phyloP scores from a whole-genome alignment of 192 early-diverging fungal genomes.

The Dissophora globulifera region DNA sequence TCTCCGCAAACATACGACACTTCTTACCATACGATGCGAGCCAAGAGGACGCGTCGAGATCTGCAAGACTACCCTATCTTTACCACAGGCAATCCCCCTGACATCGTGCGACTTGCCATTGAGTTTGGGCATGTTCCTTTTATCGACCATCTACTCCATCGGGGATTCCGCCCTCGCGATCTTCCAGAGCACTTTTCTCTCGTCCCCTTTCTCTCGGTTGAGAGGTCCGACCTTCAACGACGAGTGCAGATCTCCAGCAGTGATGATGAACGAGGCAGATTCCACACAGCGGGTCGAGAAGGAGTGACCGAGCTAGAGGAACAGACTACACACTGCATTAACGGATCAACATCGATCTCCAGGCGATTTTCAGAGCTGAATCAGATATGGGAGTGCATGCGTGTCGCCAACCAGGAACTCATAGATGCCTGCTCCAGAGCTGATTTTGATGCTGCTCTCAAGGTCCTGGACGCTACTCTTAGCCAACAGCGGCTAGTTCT shows the following conservation, averaged over 20 bases:
- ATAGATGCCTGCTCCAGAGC: constrained; percentile 38
- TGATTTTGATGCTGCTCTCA: constrained; percentile 18
- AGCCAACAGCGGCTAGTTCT: constrained; percentile 6
- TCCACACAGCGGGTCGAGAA: neutral
- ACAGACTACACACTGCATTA: neutral
- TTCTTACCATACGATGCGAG: neutral
- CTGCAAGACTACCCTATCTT: constrained; percentile 45
- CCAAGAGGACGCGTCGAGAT: constrained; percentile 33
- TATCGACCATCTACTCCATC: constrained; percentile 36
- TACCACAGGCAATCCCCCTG: constrained; percentile 44
- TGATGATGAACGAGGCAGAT: neutral
- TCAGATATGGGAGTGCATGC: constrained; percentile 45
- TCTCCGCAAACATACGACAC: neutral
- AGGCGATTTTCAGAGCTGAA: constrained; percentile 26
- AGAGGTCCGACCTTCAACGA: too few species aligned
- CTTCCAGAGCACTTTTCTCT: constrained; percentile 41
- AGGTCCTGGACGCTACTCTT: constrained; percentile 26
- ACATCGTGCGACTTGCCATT: constrained; percentile 34
- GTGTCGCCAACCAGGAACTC: constrained; percentile 32
- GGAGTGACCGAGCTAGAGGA: neutral
- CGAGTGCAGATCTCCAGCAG: too few species aligned
- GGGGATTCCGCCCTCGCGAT: constrained; percentile 42
- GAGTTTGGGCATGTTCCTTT: constrained; percentile 49
- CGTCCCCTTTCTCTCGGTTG: constrained; percentile 12
- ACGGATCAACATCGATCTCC: neutral